A percentile compares a stretch with the other conserved stretches of the same genome.
Conservation (phyloP, 176 grass and related monocot genomes). For the Cenchrus americanus region DNA sequence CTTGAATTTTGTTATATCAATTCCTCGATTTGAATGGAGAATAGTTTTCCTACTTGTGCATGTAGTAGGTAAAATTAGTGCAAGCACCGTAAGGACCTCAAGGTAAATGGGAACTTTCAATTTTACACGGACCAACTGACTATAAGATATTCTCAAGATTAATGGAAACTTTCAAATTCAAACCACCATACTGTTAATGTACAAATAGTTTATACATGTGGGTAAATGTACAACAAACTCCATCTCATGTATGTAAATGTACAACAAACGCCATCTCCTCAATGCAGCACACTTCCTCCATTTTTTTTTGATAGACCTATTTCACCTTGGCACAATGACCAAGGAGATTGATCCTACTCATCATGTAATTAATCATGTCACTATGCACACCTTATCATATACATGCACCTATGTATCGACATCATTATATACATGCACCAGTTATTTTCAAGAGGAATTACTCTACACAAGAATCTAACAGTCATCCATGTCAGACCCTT, state of each 20-base stretch:
- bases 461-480: no score
- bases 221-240: background rate
- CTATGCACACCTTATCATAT: no score
- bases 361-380: no score
- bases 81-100: background rate
- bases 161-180: background rate
- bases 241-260: background rate
- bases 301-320: no score
- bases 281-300: background rate
- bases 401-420: no score
- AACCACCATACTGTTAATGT: background rate
- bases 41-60: background rate
- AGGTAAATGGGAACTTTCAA: background rate
- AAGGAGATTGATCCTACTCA: no score
- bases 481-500: no score
- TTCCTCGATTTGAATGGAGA: conserved; percentile 20
- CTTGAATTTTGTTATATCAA: background rate
- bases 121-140: background rate
- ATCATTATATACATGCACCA: no score
- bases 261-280: background rate
- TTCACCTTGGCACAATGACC: no score
- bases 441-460: no score
- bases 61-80: background rate
- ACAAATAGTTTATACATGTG: background rate
- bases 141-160: background rate